phyloP scores from a whole-genome alignment of 345 rosid genomes.

The Ceriops zippeliana region DNA sequence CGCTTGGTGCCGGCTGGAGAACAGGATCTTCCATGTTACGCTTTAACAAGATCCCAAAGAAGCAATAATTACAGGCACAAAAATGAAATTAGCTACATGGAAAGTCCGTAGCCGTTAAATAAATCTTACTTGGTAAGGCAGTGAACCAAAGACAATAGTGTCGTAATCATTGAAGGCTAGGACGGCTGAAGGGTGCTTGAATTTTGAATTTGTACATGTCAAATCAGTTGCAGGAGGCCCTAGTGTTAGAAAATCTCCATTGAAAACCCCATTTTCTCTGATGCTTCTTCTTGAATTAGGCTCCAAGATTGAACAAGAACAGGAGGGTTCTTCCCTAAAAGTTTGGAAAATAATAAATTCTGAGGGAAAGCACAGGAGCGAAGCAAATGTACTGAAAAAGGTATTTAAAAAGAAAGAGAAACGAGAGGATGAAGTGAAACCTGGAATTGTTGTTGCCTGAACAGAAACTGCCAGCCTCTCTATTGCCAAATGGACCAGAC shows the following conservation, averaged over 20 bases:
- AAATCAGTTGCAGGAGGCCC: slow-evolving; percentile 35
- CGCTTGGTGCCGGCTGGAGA: slow-evolving; percentile 7
- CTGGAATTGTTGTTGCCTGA: slow-evolving; percentile 27
- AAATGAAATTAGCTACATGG: neutral
- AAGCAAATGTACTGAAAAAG: neutral
- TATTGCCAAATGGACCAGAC: slow-evolving; percentile 30
- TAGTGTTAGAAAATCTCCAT: slow-evolving; percentile 45
- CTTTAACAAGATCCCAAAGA: slow-evolving; percentile 16
- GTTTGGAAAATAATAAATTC: neutral
- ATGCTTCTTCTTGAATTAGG: slow-evolving; percentile 20
- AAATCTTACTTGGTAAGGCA: slow-evolving; percentile 38
- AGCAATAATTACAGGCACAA: neutral
- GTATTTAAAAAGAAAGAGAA: neutral
- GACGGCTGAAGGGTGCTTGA: slow-evolving; percentile 20
- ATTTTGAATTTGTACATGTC: slow-evolving; percentile 20
- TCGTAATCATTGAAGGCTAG: slow-evolving; percentile 17
- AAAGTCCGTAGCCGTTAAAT: neutral
- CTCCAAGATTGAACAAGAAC: slow-evolving; percentile 30
- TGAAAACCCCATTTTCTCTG: slow-evolving; percentile 21
- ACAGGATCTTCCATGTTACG: slow-evolving; percentile 27
- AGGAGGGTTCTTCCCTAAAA: slow-evolving; percentile 31
- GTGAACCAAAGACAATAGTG: slow-evolving; percentile 31
- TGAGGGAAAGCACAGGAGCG: neutral
- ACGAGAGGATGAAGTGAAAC: slow-evolving; percentile 14
- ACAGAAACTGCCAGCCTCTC: slow-evolving; percentile 11